Evolutionary conservation across 2,329 filamentous ascomycete genomes (phyloP), one percentile per base, ranked within the genome.

Genomic region (Aspergillus tamarii): DNA sequence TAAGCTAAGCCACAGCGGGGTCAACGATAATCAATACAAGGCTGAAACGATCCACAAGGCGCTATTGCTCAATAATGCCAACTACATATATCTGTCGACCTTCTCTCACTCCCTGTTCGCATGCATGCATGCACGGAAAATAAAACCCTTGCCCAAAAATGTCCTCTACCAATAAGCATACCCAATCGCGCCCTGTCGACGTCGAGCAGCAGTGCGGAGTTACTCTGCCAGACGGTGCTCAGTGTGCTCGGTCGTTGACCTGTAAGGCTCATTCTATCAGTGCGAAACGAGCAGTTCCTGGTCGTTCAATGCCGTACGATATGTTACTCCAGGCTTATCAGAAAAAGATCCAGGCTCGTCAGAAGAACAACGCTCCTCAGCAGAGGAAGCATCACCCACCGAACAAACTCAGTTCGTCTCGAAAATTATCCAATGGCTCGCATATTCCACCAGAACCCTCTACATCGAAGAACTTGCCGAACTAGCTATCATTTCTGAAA

Each of bases 191-290:
- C 0, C 94, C 94, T 2, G 94, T 97, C 50, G 93, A 97, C 78
- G 93, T 97, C 23, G 94, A 97, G 81, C 88, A 91, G 72, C 94
- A 97, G 80, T 97, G 94, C 73, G 94, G 94, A 84, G 94, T 97
- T 43, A 84, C 90, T 26, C 83, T 97, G 60, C 87, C 91, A 0
- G 96, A 96, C 73, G 93, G 93, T 1, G 91, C 92, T 65, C 91
- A 91, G 60, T 97, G 94, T 76, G 94, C 94, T 11, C 84, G 94
- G 61, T 96, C 92, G 3, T 80, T 97, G 63, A 97, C 94, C 0
- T 97, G 94, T 83, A 97, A 97, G 80, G 94, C 91, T 64, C 94
- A 97, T 69, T 90, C 87, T n/a, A 97, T 97, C 93, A 93, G 93
- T 11, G 91, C 94, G 4, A 97, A 97, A 79, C 86, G 94, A 70